Base-by-base conservation (phyloP, 805 yeast genomes). In the Cyberlindnera mycetangii region DNA sequence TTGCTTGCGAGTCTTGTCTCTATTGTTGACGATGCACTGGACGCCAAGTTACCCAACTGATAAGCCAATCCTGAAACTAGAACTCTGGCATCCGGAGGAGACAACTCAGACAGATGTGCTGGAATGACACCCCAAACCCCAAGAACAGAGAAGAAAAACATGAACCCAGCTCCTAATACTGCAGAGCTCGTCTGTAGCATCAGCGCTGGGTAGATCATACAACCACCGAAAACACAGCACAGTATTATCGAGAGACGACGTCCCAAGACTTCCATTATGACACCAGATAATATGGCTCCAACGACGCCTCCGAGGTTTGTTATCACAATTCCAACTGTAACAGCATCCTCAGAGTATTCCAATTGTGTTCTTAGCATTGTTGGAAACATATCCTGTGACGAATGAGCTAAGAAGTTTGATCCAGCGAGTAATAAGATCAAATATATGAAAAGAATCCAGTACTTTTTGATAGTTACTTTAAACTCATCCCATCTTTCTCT, bases 111-210 rank as follows among this genome's bases (percentile, higher is more conserved):
- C 28, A 84, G 65, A 59, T 82, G 82, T 25, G 79, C 72, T 24
- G 89, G 89, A 14, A 78, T 69, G 40, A 83, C 78, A 50, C 89
- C 89, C 85, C 87, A 84, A 3, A 82, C 81, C 30, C 89, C 89
- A 64, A 81, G 79, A 5, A 83, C 82, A 39, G 77, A 74, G 55
- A 76, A 75, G 61, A 81, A 85, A 52, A 81, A 57, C 69, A 81
- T 80, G 65, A 83, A 83, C 2, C 83, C 81, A 24, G 79, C 84
- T 45, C 77, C 78, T 40, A 75, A 66, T 21, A 79, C 74, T 17
- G 74, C 70, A 21, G 63, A 55, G 25, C 58, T 52, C 25, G 60
- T 62, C 27, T 60, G 63, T 14, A 69, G 61, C 57, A 64, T 62
- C 53, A 75, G 76, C 4, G 80, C 82, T 17, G 87, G 87, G 58